Evolutionary conservation across 371 early-diverging fungal genomes (phyloP).

Genomic region (Amoeboaphelidium protococcarum): DNA sequence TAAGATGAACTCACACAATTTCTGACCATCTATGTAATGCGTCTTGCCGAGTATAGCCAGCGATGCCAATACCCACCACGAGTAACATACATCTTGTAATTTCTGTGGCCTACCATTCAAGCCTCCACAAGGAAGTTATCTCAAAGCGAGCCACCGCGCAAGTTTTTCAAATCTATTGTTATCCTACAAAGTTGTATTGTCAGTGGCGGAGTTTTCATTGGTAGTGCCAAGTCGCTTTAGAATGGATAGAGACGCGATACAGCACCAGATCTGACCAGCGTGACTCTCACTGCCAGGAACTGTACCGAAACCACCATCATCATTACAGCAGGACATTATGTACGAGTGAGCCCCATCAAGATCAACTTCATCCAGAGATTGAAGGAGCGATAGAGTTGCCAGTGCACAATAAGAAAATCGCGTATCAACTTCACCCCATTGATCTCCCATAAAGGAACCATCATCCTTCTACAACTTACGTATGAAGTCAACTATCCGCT

Average conservation of each 20-base stretch:
- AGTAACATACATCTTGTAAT: conserved; percentile 92
- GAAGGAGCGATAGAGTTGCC: conserved; percentile 39
- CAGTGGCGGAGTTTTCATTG: too few relatives aligned
- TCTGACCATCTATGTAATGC: conserved; percentile 62
- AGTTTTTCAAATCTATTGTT: too few relatives aligned
- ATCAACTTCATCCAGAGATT: conserved; percentile 38
- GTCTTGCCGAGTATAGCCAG: conserved; percentile 50
- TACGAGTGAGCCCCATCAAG: conserved; percentile 40
- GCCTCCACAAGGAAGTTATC: conserved; percentile 81
- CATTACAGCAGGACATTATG: conserved; percentile 61
- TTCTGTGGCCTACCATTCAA: conserved; percentile 93
- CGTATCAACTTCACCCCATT: conserved; percentile 85
- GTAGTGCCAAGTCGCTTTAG: conserved; percentile 37
- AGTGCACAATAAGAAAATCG: conserved; percentile 75
- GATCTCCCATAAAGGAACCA: conserved; percentile 71
- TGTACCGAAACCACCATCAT: conserved; percentile 92
- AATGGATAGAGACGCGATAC: conserved; percentile 65
- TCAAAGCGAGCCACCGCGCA: conserved; percentile 74
- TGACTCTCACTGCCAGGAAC: conserved; percentile 85
- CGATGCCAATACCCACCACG: conserved; percentile 94
- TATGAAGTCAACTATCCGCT: too few relatives aligned
- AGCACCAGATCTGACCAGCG: conserved; percentile 65
- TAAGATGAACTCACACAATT: conserved; percentile 51
- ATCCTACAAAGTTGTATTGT: too few relatives aligned
- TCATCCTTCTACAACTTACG: conserved; percentile 27